A percentile compares a stretch with the other conserved stretches of the same genome.
Evolutionary conservation across 768 basidiomycete genomes (phyloP).

Genomic region (Exsudoporus frostii): DNA sequence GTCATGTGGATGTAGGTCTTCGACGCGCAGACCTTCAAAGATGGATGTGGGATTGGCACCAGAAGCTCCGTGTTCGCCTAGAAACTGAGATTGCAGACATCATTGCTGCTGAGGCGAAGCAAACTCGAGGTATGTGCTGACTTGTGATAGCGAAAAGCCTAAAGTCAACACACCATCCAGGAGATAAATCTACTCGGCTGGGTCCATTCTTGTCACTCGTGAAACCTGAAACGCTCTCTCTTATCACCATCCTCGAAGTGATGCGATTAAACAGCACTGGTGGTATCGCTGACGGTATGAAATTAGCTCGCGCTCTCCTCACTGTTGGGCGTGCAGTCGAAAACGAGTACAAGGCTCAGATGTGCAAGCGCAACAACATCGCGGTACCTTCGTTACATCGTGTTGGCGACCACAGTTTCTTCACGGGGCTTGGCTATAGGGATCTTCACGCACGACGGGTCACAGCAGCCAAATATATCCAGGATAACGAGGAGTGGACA

Average conservation of each 20-base stretch:
- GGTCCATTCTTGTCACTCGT: conserved; percentile 76
- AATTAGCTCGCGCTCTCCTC: conserved; percentile 79
- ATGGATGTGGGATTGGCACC: conserved; percentile 90
- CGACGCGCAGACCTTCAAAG: conserved; percentile 52
- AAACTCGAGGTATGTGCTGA: conserved; percentile 18
- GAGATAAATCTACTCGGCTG: conserved; percentile 33
- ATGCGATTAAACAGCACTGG: conserved; percentile 79
- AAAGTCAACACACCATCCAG: neutral
- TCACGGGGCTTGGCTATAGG: conserved; percentile 57
- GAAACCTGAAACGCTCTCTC: conserved; percentile 72
- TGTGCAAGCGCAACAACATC: conserved; percentile 65
- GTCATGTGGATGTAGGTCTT: conserved; percentile 40
- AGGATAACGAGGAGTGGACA: conserved; percentile 70
- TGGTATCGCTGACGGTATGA: conserved; percentile 83
- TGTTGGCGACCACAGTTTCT: conserved; percentile 40
- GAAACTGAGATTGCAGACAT: conserved; percentile 51
- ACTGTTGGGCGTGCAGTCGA: conserved; percentile 83
- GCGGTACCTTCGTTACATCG: conserved; percentile 38
- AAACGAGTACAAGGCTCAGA: conserved; percentile 83
- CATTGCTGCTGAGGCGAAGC: conserved; percentile 33
- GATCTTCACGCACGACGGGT: conserved; percentile 63
- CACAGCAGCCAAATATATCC: conserved; percentile 59
- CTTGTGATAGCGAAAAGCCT: neutral
- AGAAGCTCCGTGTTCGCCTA: conserved; percentile 49
- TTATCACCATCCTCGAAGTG: conserved; percentile 86